phyloP scores from a whole-genome alignment of 2,329 filamentous ascomycete species.

The Colletotrichum viniferum region DNA sequence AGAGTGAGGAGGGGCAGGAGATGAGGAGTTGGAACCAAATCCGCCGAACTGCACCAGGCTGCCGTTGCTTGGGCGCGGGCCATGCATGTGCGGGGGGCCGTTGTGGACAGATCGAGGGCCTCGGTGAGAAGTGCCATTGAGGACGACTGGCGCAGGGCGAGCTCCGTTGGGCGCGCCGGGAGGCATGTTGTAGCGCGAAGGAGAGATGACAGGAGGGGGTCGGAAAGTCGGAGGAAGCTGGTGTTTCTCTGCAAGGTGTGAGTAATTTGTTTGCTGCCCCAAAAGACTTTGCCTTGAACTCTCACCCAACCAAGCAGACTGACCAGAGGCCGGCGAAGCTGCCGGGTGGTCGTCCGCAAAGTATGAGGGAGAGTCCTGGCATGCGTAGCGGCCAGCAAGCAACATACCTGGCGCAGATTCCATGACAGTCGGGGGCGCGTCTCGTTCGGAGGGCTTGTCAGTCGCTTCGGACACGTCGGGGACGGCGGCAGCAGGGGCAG shows the following conservation, averaged over 20 bases:
- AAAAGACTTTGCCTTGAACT: background rate
- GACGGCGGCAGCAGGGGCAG: background rate
- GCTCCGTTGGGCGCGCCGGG: slow-evolving; percentile 22
- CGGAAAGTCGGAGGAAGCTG: slow-evolving; percentile 18
- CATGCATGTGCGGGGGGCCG: slow-evolving; percentile 46
- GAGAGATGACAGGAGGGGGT: slow-evolving; percentile 35
- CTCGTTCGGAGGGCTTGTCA: slow-evolving; percentile 10
- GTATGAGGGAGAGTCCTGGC: background rate
- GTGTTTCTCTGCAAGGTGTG: background rate
- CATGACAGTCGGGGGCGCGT: background rate
- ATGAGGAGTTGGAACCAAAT: slow-evolving; percentile 62
- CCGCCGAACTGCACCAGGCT: slow-evolving; percentile 59
- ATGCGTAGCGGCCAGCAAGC: background rate
- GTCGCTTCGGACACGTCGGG: slow-evolving; percentile 5
- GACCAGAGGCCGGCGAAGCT: background rate
- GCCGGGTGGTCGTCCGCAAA: background rate
- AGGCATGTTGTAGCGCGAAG: slow-evolving; percentile 45
- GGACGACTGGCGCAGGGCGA: slow-evolving; percentile 31
- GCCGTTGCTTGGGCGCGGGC: slow-evolving; percentile 57
- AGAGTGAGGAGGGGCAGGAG: slow-evolving; percentile 57
- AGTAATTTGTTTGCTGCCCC: background rate
- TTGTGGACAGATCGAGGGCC: slow-evolving; percentile 37
- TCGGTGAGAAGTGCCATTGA: slow-evolving; percentile 36
- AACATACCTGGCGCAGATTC: slow-evolving; percentile 2
- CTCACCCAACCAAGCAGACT: background rate